These are phyloP conservation scores for Glarea lozoyensis DNA, from an alignment of 495 filamentous ascomycete species.

Conservation along the genomic window DNA sequence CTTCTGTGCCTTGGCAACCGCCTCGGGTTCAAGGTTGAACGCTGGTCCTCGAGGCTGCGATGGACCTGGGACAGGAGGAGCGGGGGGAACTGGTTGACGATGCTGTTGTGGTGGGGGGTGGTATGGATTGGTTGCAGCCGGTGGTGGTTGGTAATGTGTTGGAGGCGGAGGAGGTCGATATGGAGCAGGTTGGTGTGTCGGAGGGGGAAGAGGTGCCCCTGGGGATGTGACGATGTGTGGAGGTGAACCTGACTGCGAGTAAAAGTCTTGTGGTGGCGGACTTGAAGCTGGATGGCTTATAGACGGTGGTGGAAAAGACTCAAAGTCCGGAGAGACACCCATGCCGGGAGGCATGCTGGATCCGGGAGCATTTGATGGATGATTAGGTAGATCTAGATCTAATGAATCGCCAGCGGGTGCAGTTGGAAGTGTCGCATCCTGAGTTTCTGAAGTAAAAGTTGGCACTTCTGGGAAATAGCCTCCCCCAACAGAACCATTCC, in stretches of 20 bases:
- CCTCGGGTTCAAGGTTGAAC: conserved; percentile 54
- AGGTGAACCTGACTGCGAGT: conserved; percentile 21
- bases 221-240: conserved; percentile 16
- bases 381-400: conserved; percentile 19
- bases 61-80: conserved; percentile 2
- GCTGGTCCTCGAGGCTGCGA: conserved; percentile 9
- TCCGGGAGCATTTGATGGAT: conserved; percentile 18
- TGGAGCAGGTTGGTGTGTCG: conserved; percentile 5
- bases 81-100: conserved; percentile 1
- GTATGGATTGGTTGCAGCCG: conserved; percentile 1
- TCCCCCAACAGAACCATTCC: conserved; percentile 33
- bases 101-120: conserved; percentile 9
- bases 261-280: conserved; percentile 18
- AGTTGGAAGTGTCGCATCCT: conserved; percentile 12
- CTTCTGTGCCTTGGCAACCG: conserved; percentile 77
- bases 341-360: no score
- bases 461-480: conserved; percentile 47
- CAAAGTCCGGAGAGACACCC: conserved; percentile 4
- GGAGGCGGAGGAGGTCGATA: background rate
- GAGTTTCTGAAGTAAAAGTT: conserved; percentile 23
- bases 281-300: conserved; percentile 7
- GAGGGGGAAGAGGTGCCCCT: conserved; percentile 1
- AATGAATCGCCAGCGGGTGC: conserved; percentile 15
- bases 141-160: conserved; percentile 1
- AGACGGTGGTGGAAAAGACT: conserved; percentile 13